These are phyloP conservation scores for Trametes sp. DNA, from an alignment of 1,284 basidiomycete genomes.

Conservation along the genomic window DNA sequence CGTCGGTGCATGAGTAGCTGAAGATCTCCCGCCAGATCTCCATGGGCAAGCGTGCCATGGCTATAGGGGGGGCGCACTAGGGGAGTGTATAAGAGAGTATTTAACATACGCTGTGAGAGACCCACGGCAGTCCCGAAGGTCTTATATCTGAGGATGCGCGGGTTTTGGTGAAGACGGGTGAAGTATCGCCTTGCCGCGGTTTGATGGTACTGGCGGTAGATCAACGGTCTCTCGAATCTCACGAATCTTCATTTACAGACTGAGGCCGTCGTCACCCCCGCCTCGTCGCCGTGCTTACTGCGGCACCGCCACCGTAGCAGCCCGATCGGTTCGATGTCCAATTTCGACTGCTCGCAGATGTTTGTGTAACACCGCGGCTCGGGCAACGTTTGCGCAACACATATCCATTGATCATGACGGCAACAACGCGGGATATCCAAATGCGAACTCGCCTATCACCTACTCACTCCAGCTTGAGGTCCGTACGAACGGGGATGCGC, in stretches of 20 bases:
- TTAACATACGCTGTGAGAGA: neutral
- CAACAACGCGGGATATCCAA: neutral
- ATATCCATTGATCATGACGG: constrained; percentile 7
- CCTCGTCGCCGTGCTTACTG: constrained; percentile 18
- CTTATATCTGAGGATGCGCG: constrained; percentile 5
- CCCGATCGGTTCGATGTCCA: neutral
- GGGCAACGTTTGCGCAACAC: constrained; percentile 2
- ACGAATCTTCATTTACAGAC: constrained; percentile 1
- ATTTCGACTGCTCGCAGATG: neutral
- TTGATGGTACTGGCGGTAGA: constrained; percentile 1
- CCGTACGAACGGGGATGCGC: constrained; percentile 37
- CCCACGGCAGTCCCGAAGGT: neutral
- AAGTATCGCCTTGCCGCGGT: constrained; percentile 6
- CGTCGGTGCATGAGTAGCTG: constrained; percentile 25
- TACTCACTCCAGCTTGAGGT: constrained; percentile 25
- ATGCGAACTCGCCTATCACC: neutral
- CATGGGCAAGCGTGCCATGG: constrained; percentile 14
- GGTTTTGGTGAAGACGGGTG: neutral
- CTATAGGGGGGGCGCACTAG: neutral
- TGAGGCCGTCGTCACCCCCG: neutral
- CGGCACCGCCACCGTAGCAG: constrained; percentile 14
- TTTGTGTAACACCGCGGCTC: constrained; percentile 11
- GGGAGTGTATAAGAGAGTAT: neutral
- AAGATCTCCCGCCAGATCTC: constrained; percentile 31
- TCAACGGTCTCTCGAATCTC: constrained; percentile 3